Conservation (phyloP, 2,329 filamentous ascomycete genomes). For the Fusarium falciforme region DNA sequence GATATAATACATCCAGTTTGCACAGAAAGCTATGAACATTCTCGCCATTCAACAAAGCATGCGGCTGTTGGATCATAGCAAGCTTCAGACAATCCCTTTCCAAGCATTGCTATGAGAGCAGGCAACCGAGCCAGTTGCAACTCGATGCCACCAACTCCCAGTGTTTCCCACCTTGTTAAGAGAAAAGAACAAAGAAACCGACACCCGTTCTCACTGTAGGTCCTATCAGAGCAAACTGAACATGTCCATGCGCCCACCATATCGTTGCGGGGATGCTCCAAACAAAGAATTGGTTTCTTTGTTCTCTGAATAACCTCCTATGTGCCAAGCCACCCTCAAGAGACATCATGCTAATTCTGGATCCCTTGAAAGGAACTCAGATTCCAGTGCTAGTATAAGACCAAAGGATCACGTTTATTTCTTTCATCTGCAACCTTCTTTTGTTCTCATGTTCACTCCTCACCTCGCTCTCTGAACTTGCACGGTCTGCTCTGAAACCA, state of each 20-base stretch:
- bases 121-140: background rate
- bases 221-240: background rate
- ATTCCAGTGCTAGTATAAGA: background rate
- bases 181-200: constrained; percentile 14
- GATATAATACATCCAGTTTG: background rate
- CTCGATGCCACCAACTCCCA: background rate
- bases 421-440: background rate
- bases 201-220: background rate
- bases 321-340: background rate
- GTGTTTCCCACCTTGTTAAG: background rate
- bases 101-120: background rate
- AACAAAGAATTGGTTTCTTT: constrained; percentile 39
- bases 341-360: background rate
- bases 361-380: background rate
- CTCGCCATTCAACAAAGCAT: background rate
- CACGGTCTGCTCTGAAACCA: background rate
- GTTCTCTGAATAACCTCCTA: constrained; percentile 28
- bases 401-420: background rate
- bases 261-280: background rate
- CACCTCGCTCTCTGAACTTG: background rate
- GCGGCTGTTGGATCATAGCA: background rate
- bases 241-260: constrained; percentile 24
- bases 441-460: constrained; percentile 5
- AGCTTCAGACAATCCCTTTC: background rate
- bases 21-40: background rate